A percentile compares a stretch with the other conserved stretches of the same genome.
Evolutionary conservation across 371 early-diverging fungal genomes (phyloP).

Genomic region (Funneliformis caledonium): DNA sequence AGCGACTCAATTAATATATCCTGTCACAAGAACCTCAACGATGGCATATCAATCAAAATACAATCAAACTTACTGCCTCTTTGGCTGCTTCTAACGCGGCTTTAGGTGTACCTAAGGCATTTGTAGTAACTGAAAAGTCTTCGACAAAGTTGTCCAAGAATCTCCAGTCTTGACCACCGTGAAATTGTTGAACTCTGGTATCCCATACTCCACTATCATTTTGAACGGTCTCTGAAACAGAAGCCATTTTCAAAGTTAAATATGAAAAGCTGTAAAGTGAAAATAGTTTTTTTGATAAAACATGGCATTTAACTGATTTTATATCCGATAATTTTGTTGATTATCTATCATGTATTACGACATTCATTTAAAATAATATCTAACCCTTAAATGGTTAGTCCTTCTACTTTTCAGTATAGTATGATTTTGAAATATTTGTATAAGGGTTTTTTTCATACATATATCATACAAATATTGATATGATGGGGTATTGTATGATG

Average conservation of each 20-base stretch:
- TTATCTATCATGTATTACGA: too few relatives aligned
- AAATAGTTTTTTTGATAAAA: too few relatives aligned
- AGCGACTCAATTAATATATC: background rate
- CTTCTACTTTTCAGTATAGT: too few relatives aligned
- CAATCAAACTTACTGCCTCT: slow-evolving; percentile 61
- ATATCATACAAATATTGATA: too few relatives aligned
- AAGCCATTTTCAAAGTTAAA: background rate
- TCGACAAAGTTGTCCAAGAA: slow-evolving; percentile 82
- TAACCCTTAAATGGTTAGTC: too few relatives aligned
- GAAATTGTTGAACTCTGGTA: slow-evolving; percentile 81
- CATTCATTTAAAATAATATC: too few relatives aligned
- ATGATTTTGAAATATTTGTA: too few relatives aligned
- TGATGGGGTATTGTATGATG: too few relatives aligned
- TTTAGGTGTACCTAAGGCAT: slow-evolving; percentile 79
- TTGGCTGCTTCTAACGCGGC: slow-evolving; percentile 73
- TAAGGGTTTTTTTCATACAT: too few relatives aligned
- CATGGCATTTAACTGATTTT: too few relatives aligned
- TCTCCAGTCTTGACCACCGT: slow-evolving; percentile 88
- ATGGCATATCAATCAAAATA: background rate
- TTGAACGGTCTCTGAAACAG: background rate
- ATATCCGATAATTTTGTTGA: too few relatives aligned
- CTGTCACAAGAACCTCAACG: background rate
- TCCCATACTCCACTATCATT: slow-evolving; percentile 61
- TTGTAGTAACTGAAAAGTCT: slow-evolving; percentile 88
- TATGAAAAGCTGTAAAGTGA: too few relatives aligned